phyloP scores from a whole-genome alignment of 257 asterid species.

The Voacanga thouarsii region DNA sequence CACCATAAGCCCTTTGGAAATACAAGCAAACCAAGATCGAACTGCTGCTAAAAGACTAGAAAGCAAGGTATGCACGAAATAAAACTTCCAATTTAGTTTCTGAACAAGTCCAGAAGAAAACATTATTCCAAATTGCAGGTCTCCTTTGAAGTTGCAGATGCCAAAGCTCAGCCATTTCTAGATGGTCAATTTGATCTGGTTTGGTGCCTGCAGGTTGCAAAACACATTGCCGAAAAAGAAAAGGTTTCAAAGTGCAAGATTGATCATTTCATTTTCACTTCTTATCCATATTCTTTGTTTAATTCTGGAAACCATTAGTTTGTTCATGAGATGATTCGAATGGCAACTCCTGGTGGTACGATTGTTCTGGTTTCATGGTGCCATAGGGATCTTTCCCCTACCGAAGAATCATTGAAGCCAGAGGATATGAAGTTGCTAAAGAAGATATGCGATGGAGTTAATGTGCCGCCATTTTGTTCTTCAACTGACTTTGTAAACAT shows the following conservation, averaged over 20 bases:
- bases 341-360: conserved; percentile 19
- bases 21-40: conserved; percentile 73
- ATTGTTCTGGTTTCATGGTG: conserved; percentile 90
- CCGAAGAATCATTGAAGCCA: conserved; percentile 51
- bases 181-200: conserved; percentile 84
- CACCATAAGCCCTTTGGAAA: conserved; percentile 96
- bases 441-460: conserved; percentile 28
- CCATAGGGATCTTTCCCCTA: conserved; percentile 78
- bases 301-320: conserved; percentile 36
- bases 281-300: no score
- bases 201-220: conserved; percentile 99
- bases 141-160: conserved; percentile 88
- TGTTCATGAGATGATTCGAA: conserved; percentile 79
- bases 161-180: conserved; percentile 83
- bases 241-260: conserved; percentile 41
- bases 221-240: conserved; percentile 90
- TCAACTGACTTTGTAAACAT: no score
- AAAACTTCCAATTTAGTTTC: no score
- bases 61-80: conserved; percentile 34
- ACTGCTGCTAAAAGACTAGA: conserved; percentile 70
- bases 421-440: conserved; percentile 59
- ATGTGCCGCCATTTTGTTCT: no score
- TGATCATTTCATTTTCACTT: no score
- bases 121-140: conserved; percentile 38
- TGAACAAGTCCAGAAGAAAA: no score